Evolutionary conservation across 768 basidiomycete species (phyloP).

Genomic region (Lactarius tabidus): DNA sequence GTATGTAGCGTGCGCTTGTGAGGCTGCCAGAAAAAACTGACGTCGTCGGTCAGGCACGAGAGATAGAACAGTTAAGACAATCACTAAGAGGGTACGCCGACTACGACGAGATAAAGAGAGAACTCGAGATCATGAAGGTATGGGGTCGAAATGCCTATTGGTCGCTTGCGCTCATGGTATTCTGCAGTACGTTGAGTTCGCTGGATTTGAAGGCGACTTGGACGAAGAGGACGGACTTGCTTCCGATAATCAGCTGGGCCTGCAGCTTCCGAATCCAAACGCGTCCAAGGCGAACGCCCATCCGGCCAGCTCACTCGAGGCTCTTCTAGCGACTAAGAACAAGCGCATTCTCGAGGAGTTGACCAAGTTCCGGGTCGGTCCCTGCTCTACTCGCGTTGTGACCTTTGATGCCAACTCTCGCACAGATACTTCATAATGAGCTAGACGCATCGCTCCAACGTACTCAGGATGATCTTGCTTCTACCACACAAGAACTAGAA

Average conservation of each 20-base stretch:
- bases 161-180: not conserved
- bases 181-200: constrained; percentile 84
- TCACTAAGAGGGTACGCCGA: constrained; percentile 73
- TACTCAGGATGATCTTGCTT: constrained; percentile 54
- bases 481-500: constrained; percentile 60
- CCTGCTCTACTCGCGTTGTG: not conserved
- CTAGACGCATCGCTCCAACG: constrained; percentile 65
- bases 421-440: constrained; percentile 77
- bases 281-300: constrained; percentile 75
- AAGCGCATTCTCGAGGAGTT: constrained; percentile 88
- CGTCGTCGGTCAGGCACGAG: constrained; percentile 42
- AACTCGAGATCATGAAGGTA: constrained; percentile 98
- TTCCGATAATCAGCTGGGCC: constrained; percentile 39
- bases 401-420: not conserved
- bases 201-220: constrained; percentile 76
- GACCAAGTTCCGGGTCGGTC: constrained; percentile 77
- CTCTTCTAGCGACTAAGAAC: constrained; percentile 89
- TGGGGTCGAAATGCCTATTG: constrained; percentile 14
- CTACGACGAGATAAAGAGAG: constrained; percentile 97
- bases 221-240: constrained; percentile 47
- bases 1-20: constrained; percentile 29
- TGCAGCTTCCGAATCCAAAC: constrained; percentile 85
- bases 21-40: constrained; percentile 3
- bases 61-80: constrained; percentile 63
- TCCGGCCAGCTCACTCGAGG: constrained; percentile 81